These are phyloP conservation scores for Saturnispora mendoncae DNA, from an alignment of 805 yeast genomes.

Conservation along the genomic window DNA sequence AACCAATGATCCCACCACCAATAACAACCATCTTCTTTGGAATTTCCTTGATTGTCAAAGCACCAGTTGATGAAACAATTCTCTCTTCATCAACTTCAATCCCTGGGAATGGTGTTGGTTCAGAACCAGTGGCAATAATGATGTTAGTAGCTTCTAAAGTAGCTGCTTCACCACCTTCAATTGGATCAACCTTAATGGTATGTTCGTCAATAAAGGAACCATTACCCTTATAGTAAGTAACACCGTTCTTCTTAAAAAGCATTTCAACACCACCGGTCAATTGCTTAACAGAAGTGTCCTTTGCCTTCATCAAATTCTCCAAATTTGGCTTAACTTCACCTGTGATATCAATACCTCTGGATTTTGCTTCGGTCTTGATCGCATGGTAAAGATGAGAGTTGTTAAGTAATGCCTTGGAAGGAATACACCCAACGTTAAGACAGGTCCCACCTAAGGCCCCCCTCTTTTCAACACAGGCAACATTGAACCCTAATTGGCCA, in stretches of 20 bases:
- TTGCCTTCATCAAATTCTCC: conserved; percentile 77
- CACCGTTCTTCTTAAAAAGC: conserved; percentile 92
- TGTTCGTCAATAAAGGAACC: conserved; percentile 83
- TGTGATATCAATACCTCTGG: conserved; percentile 80
- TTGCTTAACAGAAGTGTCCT: conserved; percentile 81
- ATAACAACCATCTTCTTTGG: conserved; percentile 89
- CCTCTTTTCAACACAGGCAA: conserved; percentile 96
- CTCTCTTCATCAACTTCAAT: conserved; percentile 93
- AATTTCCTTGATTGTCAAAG: conserved; percentile 70
- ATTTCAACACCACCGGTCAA: conserved; percentile 91
- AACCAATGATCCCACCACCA: conserved; percentile 99
- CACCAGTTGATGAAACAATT: conserved; percentile 94
- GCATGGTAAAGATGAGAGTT: conserved; percentile 90
- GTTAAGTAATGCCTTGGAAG: conserved; percentile 91
- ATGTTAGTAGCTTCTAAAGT: conserved; percentile 73
- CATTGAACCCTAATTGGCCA: conserved; percentile 88
- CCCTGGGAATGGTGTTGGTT: conserved; percentile 98
- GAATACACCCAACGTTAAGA: conserved; percentile 97
- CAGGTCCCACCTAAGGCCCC: conserved; percentile 98
- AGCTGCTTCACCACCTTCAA: conserved; percentile 73
- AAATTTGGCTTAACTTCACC: conserved; percentile 69
- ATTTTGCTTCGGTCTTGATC: conserved; percentile 72
- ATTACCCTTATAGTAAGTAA: conserved; percentile 86
- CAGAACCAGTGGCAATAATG: conserved; percentile 97
- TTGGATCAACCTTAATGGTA: conserved; percentile 69